Base-by-base conservation (phyloP, 1,139 yeast species). In the Meyerozyma guilliermondii region DNA sequence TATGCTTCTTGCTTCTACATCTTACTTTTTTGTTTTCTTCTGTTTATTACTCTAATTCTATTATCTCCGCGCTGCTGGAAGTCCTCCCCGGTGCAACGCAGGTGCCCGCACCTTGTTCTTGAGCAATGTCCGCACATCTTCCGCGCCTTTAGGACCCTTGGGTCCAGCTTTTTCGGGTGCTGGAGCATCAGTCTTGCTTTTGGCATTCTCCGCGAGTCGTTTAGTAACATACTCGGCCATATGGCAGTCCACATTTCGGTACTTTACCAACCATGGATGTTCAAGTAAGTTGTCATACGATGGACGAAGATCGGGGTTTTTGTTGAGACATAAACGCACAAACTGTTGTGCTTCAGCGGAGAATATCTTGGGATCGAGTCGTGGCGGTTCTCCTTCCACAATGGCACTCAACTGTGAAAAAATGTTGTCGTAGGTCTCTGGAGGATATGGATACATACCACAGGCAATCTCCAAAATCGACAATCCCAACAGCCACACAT, bases 381-480 rank as follows among this genome's bases (percentile, higher is more conserved):
- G 71, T 5, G 98, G 98, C 5, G 98, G 94, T 33, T 88, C 95
- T 8, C 97, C 98, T 58, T 91, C 96, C 17, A 92, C 97, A 58
- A 92, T 92, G 2, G 97, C 98, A 65, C 89, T 85, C 50, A 92
- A 74, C 65, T 92, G 98, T 14, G 95, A 85, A 57, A 92, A 91
- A 10, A 92, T 87, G 59, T 87, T 88, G 50, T 81, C 86, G 56
- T 82, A 89, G 2, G 97, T 87, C 56, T 91, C 97, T 2, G 96
- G 87, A 3, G 98, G 96, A 56, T 92, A 92, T 11, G 99, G 99
- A 62, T 91, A 92, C 45, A 80, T 76, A 10, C 98, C 99, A 42
- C 81, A 80, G 3, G 98, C 95, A 50, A 88, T 81, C 63, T 92
- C 99, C 41, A 92, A 65, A 17, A 92, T 80, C 24, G 95, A 83